Evolutionary conservation across 2,329 filamentous ascomycete species (phyloP).

Genomic region (Aureobasidium musti): DNA sequence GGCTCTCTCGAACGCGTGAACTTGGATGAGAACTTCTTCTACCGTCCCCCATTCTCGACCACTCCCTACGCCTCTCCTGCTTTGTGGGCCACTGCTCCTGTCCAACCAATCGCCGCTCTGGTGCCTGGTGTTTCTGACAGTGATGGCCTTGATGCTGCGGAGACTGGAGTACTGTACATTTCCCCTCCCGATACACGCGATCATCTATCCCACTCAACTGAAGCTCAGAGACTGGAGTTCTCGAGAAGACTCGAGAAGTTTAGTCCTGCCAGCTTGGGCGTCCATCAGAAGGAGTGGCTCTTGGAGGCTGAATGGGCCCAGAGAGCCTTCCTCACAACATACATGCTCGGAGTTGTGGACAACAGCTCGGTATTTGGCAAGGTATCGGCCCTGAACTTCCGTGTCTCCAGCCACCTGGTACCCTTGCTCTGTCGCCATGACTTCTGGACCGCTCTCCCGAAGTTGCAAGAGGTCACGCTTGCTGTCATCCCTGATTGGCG

Average conservation of each 20-base stretch:
- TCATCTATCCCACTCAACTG: neutral
- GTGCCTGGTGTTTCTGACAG: neutral
- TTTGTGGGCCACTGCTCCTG: conserved; percentile 26
- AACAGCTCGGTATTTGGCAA: conserved; percentile 56
- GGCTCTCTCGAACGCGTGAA: conserved; percentile 31
- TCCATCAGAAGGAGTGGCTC: conserved; percentile 68
- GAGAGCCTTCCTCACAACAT: conserved; percentile 67
- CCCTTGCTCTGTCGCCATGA: conserved; percentile 57
- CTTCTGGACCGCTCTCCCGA: conserved; percentile 63
- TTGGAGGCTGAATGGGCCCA: conserved; percentile 70
- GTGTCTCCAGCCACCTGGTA: conserved; percentile 64
- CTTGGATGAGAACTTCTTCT: conserved; percentile 9
- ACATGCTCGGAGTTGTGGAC: conserved; percentile 65
- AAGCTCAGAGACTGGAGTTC: neutral
- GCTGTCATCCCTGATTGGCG: conserved; percentile 69
- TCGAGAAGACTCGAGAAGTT: conserved; percentile 5
- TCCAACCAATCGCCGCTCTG: neutral
- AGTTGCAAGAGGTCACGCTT: conserved; percentile 58
- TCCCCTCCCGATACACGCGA: neutral
- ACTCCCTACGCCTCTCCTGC: conserved; percentile 15
- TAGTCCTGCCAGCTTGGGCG: conserved; percentile 32
- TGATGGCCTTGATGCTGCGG: neutral
- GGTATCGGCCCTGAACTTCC: conserved; percentile 63
- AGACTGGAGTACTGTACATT: conserved; percentile 21
- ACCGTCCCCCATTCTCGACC: neutral